A percentile compares a stretch with the other conserved stretches of the same genome.
Conservation (phyloP, 2,329 filamentous ascomycete species). For the Emmonsia crescens region DNA sequence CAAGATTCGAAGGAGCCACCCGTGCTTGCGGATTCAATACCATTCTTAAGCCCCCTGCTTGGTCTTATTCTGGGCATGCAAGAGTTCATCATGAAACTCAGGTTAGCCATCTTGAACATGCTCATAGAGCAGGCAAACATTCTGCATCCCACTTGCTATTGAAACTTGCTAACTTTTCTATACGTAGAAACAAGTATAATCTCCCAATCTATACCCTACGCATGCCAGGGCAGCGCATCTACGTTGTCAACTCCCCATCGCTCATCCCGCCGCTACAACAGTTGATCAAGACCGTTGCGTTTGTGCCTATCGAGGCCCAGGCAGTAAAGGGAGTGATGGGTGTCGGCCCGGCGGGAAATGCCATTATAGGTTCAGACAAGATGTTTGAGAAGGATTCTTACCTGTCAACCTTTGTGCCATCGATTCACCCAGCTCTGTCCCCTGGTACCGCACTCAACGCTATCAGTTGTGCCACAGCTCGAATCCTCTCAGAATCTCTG, state of each 20-base stretch:
- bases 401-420: background rate
- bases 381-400: background rate
- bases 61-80: background rate
- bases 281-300: conserved; percentile 27
- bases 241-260: conserved; percentile 29
- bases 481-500: background rate
- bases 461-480: background rate
- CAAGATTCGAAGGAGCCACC: background rate
- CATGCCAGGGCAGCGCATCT: conserved; percentile 33
- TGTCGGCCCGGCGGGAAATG: conserved; percentile 12
- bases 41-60: background rate
- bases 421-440: background rate
- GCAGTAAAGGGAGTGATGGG: conserved; percentile 23
- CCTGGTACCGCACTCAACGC: background rate
- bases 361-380: background rate
- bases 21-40: background rate
- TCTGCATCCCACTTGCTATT: background rate
- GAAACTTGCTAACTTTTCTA: background rate
- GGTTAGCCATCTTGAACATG: background rate
- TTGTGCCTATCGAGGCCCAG: conserved; percentile 29
- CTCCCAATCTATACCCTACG: conserved; percentile 33
- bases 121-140: background rate
- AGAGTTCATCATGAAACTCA: background rate
- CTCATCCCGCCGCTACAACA: conserved; percentile 32
- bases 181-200: background rate